A percentile compares a stretch with the other conserved stretches of the same genome.
Conservation (phyloP, 1,284 basidiomycete genomes). For the Fistulina hepatica region DNA sequence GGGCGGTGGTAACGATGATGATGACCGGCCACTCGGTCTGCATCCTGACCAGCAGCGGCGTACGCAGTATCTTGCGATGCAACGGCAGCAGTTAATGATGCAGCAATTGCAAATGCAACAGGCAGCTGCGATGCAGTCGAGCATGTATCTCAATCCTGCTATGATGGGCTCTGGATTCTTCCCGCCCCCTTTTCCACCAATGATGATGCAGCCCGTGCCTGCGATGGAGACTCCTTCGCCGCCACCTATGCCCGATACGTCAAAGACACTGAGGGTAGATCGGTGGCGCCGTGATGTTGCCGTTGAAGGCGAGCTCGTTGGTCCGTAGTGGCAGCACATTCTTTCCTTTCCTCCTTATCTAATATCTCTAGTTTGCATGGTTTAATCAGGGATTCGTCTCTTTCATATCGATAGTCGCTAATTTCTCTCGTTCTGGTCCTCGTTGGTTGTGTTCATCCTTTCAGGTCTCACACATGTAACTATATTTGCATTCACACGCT, state of each 20-base stretch:
- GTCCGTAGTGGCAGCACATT: too few relatives aligned
- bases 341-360: too few relatives aligned
- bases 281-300: constrained; percentile 69
- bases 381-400: too few relatives aligned
- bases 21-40: constrained; percentile 56
- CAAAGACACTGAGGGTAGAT: constrained; percentile 61
- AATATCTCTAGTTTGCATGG: too few relatives aligned
- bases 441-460: too few relatives aligned
- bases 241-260: constrained; percentile 47
- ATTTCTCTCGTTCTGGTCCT: too few relatives aligned
- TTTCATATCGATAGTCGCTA: too few relatives aligned
- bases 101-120: constrained; percentile 31
- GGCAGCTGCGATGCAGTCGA: constrained; percentile 60
- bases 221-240: constrained; percentile 45
- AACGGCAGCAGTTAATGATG: constrained; percentile 28
- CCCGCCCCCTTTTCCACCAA: constrained; percentile 28
- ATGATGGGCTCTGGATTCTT: constrained; percentile 61
- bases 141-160: constrained; percentile 56
- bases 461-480: too few relatives aligned
- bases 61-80: constrained; percentile 60
- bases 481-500: too few relatives aligned
- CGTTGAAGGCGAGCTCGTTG: constrained; percentile 40
- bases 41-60: constrained; percentile 68
- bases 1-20: constrained; percentile 38
- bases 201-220: constrained; percentile 37